Base-by-base conservation (phyloP, 2,329 filamentous ascomycete species). In the Aspergillus sp. region DNA sequence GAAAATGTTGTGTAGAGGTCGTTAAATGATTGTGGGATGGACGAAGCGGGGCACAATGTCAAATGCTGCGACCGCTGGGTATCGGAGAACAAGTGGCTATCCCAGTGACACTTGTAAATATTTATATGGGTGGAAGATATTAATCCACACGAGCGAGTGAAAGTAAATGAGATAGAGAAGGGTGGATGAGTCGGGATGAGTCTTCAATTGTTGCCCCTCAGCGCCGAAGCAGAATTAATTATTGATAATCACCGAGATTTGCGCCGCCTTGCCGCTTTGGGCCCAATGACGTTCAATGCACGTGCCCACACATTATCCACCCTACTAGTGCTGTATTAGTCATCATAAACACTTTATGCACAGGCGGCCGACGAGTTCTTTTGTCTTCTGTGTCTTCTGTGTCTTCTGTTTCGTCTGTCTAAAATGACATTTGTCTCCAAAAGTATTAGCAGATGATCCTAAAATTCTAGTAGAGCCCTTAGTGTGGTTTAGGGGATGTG, bases 1-100 rank as follows among this genome's bases (percentile, higher is more conserved):
- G 30, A 19, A 49, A 41, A 45, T 54, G 23, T 13, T 15, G 56
- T 61, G 38, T 52, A 55, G 59, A 47, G 45, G 62, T 63, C 36
- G 55, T 55, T 62, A 65, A 54, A 50, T 55, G 47, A 49, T 54
- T 66, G 65, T 71, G 73, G 54, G 70, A 67, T 69, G 73, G 72
- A 67, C 72, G 69, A 63, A 61, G 69, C 65, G 68, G 64, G 66
- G 66, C 67, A 66, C 57, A 62, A 50, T 19, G 9, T 13, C 23
- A 17, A 28, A 10, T 28, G 23, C 12, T 17, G 47, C 2, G 47
- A 50, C 25, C 25, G 47, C 25, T 17, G 23, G 25, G 12, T 50
- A 17, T 17, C 28, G 6, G 12, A 30, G 2, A 17, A 17, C 4
- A 13, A 25, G n/a, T n/a, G 25, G 7, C 4, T 10, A 6, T 30